Conservation (phyloP, 2,329 filamentous ascomycete species). For the Aspergillus sp. region DNA sequence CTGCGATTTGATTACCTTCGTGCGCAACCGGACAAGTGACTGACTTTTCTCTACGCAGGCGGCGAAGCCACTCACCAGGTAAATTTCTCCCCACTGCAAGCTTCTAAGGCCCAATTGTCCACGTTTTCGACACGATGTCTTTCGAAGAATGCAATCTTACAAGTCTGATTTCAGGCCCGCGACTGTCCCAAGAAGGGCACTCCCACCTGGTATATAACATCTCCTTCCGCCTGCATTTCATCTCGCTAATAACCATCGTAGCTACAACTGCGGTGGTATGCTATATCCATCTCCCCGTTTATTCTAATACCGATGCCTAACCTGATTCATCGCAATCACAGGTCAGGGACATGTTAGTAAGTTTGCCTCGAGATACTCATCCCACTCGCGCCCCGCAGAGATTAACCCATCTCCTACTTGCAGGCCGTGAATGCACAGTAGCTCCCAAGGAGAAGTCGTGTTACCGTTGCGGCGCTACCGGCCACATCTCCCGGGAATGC, state of each 20-base stretch:
- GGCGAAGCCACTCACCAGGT: slow-evolving; percentile 74
- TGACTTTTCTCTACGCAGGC: slow-evolving; percentile 49
- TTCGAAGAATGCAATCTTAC: slow-evolving; percentile 16
- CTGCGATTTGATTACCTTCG: no score
- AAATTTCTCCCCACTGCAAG: slow-evolving; percentile 35
- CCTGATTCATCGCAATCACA: slow-evolving; percentile 28
- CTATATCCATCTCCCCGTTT: slow-evolving; percentile 16
- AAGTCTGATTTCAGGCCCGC: slow-evolving; percentile 59
- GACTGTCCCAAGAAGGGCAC: slow-evolving; percentile 83
- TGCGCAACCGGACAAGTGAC: neutral
- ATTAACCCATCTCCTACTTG: slow-evolving; percentile 17
- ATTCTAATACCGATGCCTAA: neutral
- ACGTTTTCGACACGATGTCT: neutral
- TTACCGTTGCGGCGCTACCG: slow-evolving; percentile 68
- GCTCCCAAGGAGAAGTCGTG: slow-evolving; percentile 80
- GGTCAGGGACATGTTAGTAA: slow-evolving; percentile 75
- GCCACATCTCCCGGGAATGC: slow-evolving; percentile 85
- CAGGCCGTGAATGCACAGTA: slow-evolving; percentile 86
- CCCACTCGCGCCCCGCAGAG: neutral
- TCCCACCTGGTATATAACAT: slow-evolving; percentile 69
- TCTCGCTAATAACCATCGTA: slow-evolving; percentile 32
- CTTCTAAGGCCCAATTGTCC: neutral
- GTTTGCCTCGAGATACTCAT: slow-evolving; percentile 28
- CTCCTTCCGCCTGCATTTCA: neutral
- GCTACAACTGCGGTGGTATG: slow-evolving; percentile 80